Evolutionary conservation across 2,329 filamentous ascomycete genomes (phyloP), one percentile per base, ranked within the genome.

Genomic region (Peltaster fructicola): DNA sequence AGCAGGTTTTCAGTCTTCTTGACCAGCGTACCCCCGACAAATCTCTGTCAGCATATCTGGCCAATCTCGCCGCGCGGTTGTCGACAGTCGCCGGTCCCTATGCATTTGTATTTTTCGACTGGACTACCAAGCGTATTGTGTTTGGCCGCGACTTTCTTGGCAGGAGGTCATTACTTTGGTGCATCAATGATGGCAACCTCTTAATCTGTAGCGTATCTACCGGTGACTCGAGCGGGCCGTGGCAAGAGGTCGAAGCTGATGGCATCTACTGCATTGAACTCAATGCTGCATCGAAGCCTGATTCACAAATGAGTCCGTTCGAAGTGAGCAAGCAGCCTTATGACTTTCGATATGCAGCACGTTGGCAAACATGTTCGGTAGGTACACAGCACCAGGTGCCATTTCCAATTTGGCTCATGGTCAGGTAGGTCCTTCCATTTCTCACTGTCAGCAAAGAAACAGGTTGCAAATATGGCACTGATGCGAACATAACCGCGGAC

Each of bases 141-240:
- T 93, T 78, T 48, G 82, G 78, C 5, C 68, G 88, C 35, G 88
- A 98, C 48, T 76, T 77, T 30, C 62, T 98, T 3, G 88, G 88
- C 6, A 66, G 88, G 29, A 68, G 88, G 23, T 95, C 88, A 8
- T 56, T 98, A 17, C 58, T 93, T 20, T 53, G 39, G 20, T 56
- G 53, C 11, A 38, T 63, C 10, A 63, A 64, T 27, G 41, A 49
- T n/a, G 54, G 54, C 4, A 45, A 48, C 18, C 45, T 88, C 18
- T 58, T 62, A 7, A 52, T 92, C 14, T 78, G 73, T 32, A 92
- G 82, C 47, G 54, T 85, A 27, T 65, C 73, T 7, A 71, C 72
- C 38, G 54, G 51, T 40, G 37, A 53, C 38, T 15, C 52, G 36
- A 27, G 47, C 39, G 36, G 45, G 7, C 55, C 52, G 15, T 93